phyloP scores from a whole-genome alignment of 768 basidiomycete genomes.

The Phanerochaete carnosa region DNA sequence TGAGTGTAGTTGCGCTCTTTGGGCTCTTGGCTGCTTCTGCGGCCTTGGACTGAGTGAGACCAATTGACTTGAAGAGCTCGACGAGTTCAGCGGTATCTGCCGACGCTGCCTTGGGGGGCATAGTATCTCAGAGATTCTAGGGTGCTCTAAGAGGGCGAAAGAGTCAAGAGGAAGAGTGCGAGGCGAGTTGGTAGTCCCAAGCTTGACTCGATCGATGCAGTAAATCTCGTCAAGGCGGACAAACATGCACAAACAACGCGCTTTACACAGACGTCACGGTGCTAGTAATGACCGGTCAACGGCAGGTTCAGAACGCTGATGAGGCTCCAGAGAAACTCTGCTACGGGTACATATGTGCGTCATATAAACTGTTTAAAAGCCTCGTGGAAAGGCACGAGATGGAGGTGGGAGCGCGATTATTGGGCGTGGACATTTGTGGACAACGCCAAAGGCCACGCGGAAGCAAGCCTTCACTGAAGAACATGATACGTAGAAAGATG shows the following conservation, averaged over 20 bases:
- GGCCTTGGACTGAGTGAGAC: conserved; percentile 73
- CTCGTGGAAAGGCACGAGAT: too few species aligned
- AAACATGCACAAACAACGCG: conserved; percentile 12
- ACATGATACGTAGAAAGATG: too few species aligned
- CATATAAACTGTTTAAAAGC: too few species aligned
- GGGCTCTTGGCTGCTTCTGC: conserved; percentile 78
- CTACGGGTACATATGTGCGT: too few species aligned
- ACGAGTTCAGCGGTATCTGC: conserved; percentile 39
- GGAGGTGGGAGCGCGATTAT: too few species aligned
- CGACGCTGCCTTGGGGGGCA: conserved; percentile 22
- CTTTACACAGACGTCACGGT: background rate
- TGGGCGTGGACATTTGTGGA: too few species aligned
- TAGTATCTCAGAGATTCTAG: background rate
- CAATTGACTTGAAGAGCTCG: conserved; percentile 71
- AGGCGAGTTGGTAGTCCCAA: background rate
- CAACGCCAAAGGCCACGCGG: background rate
- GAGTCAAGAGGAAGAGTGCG: background rate
- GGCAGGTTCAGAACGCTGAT: too few species aligned
- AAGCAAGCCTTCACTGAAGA: background rate
- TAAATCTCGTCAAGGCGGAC: conserved; percentile 9
- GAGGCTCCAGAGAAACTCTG: too few species aligned
- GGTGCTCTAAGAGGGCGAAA: background rate
- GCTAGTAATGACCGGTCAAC: too few species aligned
- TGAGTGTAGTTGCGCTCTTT: conserved; percentile 70
- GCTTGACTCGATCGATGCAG: conserved; percentile 12